phyloP scores from a whole-genome alignment of 257 asterid genomes.

The Lavandula angustifolia region DNA sequence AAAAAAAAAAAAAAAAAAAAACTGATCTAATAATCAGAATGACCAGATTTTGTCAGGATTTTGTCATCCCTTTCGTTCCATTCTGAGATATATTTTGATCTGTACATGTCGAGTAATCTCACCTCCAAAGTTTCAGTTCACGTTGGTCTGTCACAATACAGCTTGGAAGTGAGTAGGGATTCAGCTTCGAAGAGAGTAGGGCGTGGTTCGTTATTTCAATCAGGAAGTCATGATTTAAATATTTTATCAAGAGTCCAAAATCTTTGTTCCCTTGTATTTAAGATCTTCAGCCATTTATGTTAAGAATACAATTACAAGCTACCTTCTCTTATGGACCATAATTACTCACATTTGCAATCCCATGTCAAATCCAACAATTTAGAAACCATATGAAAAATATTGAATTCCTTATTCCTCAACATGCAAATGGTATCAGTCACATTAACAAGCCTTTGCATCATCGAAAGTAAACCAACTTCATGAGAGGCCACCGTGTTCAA shows the following conservation, averaged over 20 bases:
- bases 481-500: constrained; percentile 3
- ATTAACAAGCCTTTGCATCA: constrained; percentile 16
- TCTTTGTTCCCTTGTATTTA: neutral
- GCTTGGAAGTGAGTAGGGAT: no score
- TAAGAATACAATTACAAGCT: neutral
- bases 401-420: neutral
- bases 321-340: neutral
- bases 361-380: neutral
- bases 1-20: constrained; percentile 1
- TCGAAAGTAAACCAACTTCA: constrained; percentile 4
- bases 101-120: neutral
- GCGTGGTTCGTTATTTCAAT: neutral
- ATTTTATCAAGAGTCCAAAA: neutral
- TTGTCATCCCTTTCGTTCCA: neutral
- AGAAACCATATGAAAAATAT: neutral
- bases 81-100: neutral
- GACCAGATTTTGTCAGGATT: neutral
- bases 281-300: constrained; percentile 14
- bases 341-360: constrained; percentile 5
- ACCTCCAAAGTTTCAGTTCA: neutral
- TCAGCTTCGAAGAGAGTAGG: neutral
- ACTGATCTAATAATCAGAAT: neutral
- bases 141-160: no score
- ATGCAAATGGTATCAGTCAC: constrained; percentile 6
- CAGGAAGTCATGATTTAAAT: neutral